Percentiles rank a stretch among this genome's conserved stretches.
These are phyloP conservation scores for Thalassia testudinum DNA, from an alignment of 116 monocot species.

Conservation along the genomic window DNA sequence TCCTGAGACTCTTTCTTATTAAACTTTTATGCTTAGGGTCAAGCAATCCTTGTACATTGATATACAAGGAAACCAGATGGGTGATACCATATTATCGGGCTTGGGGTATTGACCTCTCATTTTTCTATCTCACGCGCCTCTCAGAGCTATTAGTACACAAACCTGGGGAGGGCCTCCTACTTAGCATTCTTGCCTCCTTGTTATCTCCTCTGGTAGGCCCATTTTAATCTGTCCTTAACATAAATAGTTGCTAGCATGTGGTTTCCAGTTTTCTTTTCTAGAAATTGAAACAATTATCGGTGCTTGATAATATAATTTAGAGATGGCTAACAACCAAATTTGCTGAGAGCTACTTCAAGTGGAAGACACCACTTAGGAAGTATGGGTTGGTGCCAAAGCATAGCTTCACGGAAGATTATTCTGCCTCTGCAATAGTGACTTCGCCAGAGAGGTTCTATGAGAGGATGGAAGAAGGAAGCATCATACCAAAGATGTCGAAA, in stretches of 20 bases:
- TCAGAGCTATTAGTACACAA: slow-evolving; percentile 58
- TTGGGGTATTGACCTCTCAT: not conserved
- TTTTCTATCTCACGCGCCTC: slow-evolving; percentile 28
- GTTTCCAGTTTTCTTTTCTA: too few species aligned
- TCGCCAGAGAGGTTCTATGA: slow-evolving; percentile 43
- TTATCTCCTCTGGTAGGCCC: slow-evolving; percentile 44
- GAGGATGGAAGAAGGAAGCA: slow-evolving; percentile 52
- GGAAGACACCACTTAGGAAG: slow-evolving; percentile 26
- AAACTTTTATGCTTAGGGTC: slow-evolving; percentile 7
- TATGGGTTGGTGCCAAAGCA: slow-evolving; percentile 49
- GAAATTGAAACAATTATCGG: too few species aligned
- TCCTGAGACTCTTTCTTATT: not conserved
- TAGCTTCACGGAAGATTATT: slow-evolving; percentile 25
- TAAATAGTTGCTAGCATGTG: too few species aligned
- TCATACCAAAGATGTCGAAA: slow-evolving; percentile 37
- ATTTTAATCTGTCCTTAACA: not conserved
- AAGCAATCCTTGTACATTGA: slow-evolving; percentile 45
- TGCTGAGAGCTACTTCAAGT: slow-evolving; percentile 35
- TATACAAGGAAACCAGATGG: slow-evolving; percentile 34
- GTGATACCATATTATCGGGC: not conserved
- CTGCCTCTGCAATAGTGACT: slow-evolving; percentile 14
- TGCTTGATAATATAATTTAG: too few species aligned
- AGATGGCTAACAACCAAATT: slow-evolving; percentile 42
- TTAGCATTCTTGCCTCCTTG: slow-evolving; percentile 31
- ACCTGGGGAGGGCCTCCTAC: slow-evolving; percentile 50